Conservation (phyloP, 2,329 filamentous ascomycete genomes). For the Ceratocystis papillata region DNA sequence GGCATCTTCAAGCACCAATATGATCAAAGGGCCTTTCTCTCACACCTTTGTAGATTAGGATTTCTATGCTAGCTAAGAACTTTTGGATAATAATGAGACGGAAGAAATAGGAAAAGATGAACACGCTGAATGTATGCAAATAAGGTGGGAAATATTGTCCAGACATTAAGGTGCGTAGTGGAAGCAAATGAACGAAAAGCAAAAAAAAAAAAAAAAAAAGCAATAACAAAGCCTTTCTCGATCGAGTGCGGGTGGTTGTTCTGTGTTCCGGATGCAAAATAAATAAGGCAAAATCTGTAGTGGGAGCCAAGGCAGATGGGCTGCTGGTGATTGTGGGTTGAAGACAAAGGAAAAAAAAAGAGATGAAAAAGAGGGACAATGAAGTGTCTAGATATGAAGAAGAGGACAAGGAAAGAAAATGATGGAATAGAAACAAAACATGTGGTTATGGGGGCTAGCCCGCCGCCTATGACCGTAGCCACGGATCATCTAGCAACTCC, state of each 20-base stretch:
- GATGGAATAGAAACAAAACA: neutral
- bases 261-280: slow-evolving; percentile 16
- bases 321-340: neutral
- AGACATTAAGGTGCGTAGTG: neutral
- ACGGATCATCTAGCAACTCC: slow-evolving; percentile 30
- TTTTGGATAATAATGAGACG: slow-evolving; percentile 21
- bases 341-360: neutral
- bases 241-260: neutral
- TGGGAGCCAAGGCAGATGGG: neutral
- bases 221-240: slow-evolving; percentile 8
- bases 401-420: slow-evolving; percentile 2
- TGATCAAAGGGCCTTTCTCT: slow-evolving; percentile 16
- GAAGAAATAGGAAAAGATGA: slow-evolving; percentile 23
- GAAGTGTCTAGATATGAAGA: neutral
- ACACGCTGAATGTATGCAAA: slow-evolving; percentile 6
- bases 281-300: slow-evolving; percentile 4
- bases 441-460: neutral
- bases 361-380: neutral
- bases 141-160: neutral
- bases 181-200: neutral
- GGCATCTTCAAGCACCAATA: neutral
- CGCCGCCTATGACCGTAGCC: slow-evolving; percentile 25
- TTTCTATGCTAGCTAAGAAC: slow-evolving; percentile 15
- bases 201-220: neutral
- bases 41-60: slow-evolving; percentile 20